These are phyloP conservation scores for Singerocomus inundabilis DNA, from an alignment of 1,284 basidiomycete species.

Conservation along the genomic window DNA sequence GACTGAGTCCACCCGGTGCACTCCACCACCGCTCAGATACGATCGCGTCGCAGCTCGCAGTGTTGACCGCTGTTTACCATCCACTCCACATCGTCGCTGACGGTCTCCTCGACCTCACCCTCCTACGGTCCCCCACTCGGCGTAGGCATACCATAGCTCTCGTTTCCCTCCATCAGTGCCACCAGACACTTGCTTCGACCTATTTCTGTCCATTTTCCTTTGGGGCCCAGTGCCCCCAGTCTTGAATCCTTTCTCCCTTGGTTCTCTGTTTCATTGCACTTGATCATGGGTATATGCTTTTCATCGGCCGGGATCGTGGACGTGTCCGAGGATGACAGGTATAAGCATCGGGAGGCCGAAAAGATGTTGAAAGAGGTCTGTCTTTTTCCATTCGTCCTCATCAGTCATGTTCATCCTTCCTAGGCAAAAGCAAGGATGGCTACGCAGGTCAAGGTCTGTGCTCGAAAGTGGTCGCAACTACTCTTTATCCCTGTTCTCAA, in stretches of 20 bases:
- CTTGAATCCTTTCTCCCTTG: background rate
- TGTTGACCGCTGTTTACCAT: slow-evolving; percentile 23
- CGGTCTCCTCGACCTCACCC: background rate
- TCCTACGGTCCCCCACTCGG: slow-evolving; percentile 10
- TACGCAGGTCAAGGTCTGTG: slow-evolving; percentile 73
- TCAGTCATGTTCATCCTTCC: background rate
- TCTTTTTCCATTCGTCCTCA: slow-evolving; percentile 6
- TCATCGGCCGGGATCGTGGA: slow-evolving; percentile 56
- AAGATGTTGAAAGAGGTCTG: slow-evolving; percentile 61
- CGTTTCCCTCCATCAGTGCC: background rate
- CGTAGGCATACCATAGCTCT: background rate
- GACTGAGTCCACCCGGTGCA: background rate
- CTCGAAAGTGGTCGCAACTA: background rate
- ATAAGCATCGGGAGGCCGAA: slow-evolving; percentile 64
- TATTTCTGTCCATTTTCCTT: background rate
- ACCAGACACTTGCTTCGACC: background rate
- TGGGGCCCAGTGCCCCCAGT: slow-evolving; percentile 19
- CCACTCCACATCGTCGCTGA: background rate
- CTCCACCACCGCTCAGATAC: background rate
- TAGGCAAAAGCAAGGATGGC: slow-evolving; percentile 69
- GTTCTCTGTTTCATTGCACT: background rate
- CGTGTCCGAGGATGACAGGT: slow-evolving; percentile 61
- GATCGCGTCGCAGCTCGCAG: slow-evolving; percentile 5
- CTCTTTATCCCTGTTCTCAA: slow-evolving; percentile 2
- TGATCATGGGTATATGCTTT: slow-evolving; percentile 73